Evolutionary conservation across 768 basidiomycete genomes (phyloP).

Genomic region (Symmetrospora coprosmae): DNA sequence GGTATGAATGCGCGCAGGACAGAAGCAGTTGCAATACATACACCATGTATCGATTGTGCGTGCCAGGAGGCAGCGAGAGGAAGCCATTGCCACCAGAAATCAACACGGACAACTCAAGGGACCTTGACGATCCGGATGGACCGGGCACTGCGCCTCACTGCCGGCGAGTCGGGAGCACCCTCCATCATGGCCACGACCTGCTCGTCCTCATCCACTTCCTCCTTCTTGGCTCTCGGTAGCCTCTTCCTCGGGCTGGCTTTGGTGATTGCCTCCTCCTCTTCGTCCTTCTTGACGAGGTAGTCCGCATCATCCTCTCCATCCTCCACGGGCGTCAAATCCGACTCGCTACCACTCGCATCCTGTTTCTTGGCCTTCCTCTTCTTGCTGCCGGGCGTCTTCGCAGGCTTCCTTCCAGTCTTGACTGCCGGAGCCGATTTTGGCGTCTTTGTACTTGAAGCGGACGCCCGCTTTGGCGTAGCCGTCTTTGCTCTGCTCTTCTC

Average conservation of each 20-base stretch:
- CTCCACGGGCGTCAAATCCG: neutral
- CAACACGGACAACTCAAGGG: too few relatives aligned
- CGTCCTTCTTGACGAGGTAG: neutral
- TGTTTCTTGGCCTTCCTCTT: neutral
- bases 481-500: neutral
- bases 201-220: neutral
- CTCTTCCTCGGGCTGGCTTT: neutral
- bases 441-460: neutral
- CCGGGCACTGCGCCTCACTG: too few relatives aligned
- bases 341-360: neutral
- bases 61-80: too few relatives aligned
- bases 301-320: neutral
- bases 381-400: neutral
- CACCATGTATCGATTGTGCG: too few relatives aligned
- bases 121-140: too few relatives aligned
- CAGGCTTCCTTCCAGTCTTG: neutral
- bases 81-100: too few relatives aligned
- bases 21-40: too few relatives aligned
- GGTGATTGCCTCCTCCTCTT: neutral
- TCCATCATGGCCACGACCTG: neutral
- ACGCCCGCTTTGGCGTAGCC: too few relatives aligned
- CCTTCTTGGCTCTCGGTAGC: neutral
- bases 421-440: neutral
- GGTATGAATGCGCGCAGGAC: too few relatives aligned
- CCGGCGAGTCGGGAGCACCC: neutral